phyloP scores from a whole-genome alignment of 2,329 filamentous ascomycete species.

The Fusarium drepaniforme region DNA sequence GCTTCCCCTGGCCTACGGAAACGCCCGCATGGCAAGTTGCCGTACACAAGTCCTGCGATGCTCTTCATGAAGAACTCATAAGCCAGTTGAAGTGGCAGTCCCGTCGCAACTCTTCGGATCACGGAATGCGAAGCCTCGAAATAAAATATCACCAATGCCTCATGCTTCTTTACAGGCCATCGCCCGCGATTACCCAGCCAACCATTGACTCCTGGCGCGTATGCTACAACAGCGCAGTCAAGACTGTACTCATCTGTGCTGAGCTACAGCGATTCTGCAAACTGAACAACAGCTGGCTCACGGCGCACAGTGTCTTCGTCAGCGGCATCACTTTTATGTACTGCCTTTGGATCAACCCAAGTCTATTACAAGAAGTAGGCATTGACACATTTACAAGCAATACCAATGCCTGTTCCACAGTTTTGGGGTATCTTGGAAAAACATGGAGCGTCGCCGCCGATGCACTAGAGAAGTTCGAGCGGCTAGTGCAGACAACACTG shows the following conservation, averaged over 20 bases:
- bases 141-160: slow-evolving; percentile 49
- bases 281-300: slow-evolving; percentile 46
- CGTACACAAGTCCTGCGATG: slow-evolving; percentile 32
- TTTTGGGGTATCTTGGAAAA: slow-evolving; percentile 36
- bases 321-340: slow-evolving; percentile 48
- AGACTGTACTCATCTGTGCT: slow-evolving; percentile 44
- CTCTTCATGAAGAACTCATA: slow-evolving; percentile 10
- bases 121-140: slow-evolving; percentile 40
- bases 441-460: slow-evolving; percentile 53
- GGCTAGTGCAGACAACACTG: slow-evolving; percentile 22
- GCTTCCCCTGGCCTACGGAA: slow-evolving; percentile 43
- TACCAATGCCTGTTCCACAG: slow-evolving; percentile 30
- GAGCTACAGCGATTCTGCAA: slow-evolving; percentile 46
- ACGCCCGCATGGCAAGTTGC: slow-evolving; percentile 34
- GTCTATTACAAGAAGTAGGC: slow-evolving; percentile 3
- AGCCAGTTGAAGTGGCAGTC: slow-evolving; percentile 9
- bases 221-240: slow-evolving; percentile 45
- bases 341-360: slow-evolving; percentile 38
- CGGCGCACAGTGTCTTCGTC: slow-evolving; percentile 47
- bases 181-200: slow-evolving; percentile 43
- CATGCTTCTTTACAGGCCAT: slow-evolving; percentile 47
- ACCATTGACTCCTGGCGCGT: slow-evolving; percentile 37
- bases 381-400: slow-evolving; percentile 14
- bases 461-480: slow-evolving; percentile 46
- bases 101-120: slow-evolving; percentile 25